Base-by-base conservation (phyloP, 805 yeast species). In the Barnettozyma botsteinii region DNA sequence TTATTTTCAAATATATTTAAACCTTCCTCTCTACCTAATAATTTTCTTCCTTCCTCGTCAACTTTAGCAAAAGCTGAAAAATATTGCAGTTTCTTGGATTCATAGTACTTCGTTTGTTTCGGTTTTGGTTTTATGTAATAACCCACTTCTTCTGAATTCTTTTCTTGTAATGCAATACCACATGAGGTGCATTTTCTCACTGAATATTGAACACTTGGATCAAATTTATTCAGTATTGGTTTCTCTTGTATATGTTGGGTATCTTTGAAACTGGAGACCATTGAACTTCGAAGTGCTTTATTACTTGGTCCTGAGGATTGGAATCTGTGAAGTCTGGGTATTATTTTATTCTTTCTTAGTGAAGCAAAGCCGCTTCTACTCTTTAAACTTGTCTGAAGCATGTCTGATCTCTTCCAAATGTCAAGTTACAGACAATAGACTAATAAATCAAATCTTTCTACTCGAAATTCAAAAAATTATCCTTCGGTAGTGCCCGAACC, bases 141-240 rank as follows among this genome's bases (percentile, higher is more conserved):
- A 2, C 85, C 85, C 0, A 66, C 64, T 20, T 51, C 45, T 0
- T 37, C 29, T 0, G 65, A 55, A 35, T 69, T 60, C 0, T 41
- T 46, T 6, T 53, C 51, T 50, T 81, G 86, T 17, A 80, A 57
- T 9, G 48, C 47, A 7, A 77, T 60, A 21, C 86, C 86, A 61
- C 88, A 81, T 3, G 83, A 70, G 5, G 62, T 52, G 53, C 87
- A 80, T 10, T 45, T 38, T 13, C 38, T 26, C 4, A 28, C 21
- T 20, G 43, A 38, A 14, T 45, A 42, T 24, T 42, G 34, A 19
- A 35, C 33, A 8, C 18, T 32, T 15, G 46, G 42, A 26, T 42
- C 46, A 26, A 32, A 42, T 21, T n/a, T 37, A 29, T 31, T 39
- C 4, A 12, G 11, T 10, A 20, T 8, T 31, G 21, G 22, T 17